Evolutionary conservation across 139 green algal species (phyloP).

Genomic region (Chlamydomonas incerta): DNA sequence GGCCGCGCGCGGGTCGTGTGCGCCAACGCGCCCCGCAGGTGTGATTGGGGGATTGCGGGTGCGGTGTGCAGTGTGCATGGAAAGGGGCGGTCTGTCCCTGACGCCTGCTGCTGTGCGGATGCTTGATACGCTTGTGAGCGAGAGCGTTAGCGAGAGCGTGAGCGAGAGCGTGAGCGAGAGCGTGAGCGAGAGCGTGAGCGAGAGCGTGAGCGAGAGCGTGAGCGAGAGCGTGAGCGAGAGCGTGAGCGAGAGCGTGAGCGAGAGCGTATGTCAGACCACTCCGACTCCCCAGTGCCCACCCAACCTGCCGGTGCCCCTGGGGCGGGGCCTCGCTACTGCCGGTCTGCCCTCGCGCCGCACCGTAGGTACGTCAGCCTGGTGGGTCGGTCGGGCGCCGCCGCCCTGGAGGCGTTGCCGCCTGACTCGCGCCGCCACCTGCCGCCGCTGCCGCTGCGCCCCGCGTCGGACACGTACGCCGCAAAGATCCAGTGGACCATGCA

Average conservation of each 20-base stretch:
- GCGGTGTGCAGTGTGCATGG: neutral
- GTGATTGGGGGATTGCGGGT: neutral
- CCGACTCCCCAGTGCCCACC: too few species aligned
- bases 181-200: too few species aligned
- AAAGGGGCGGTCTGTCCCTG: neutral
- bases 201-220: too few species aligned
- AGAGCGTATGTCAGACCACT: too few species aligned
- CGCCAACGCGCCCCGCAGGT: constrained; percentile 64
- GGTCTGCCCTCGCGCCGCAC: neutral
- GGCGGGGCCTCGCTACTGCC: too few species aligned
- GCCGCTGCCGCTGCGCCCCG: constrained; percentile 42
- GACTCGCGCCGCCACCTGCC: constrained; percentile 27
- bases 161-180: too few species aligned
- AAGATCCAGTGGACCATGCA: constrained; percentile 54
- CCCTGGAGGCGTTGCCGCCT: constrained; percentile 42
- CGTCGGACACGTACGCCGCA: constrained; percentile 34
- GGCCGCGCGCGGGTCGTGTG: constrained; percentile 48
- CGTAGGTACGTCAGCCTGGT: constrained; percentile 48
- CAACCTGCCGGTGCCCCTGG: too few species aligned
- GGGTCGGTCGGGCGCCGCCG: constrained; percentile 35
- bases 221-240: too few species aligned
- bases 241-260: too few species aligned
- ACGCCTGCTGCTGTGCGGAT: too few species aligned
- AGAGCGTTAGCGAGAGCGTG: too few species aligned
- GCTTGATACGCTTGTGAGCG: too few species aligned